Evolutionary conservation across 805 yeast species (phyloP), one percentile per base, ranked within the genome.

Genomic region (Suhomyces prunicola): DNA sequence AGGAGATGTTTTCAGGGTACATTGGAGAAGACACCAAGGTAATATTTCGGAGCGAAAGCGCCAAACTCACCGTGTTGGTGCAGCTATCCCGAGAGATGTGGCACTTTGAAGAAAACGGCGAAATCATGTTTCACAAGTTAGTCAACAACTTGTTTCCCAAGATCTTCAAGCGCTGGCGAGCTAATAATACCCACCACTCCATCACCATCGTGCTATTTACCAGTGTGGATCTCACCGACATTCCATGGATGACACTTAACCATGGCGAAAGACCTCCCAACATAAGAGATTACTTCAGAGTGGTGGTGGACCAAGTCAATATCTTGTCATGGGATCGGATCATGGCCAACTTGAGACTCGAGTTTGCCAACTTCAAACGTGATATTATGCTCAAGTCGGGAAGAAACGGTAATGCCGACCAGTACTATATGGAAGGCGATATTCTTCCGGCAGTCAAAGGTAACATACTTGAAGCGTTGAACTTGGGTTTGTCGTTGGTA

Each of bases 101-200:
- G 96, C 90, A 91, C 67, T 94, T 94, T 68, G 98, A 94, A 69
- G 97, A 92, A 63, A 88, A 88, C 58, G 99, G 99, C 1, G 97
- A 93, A 64, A 88, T 92, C 50, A 82, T 90, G 82, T 93, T 93
- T 67, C 93, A 92, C 67, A 90, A 91, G 68, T 82, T 94, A 60
- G 90, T 94, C 46, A 92, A 93, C 66, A 88, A 96, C n/a, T 76
- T 93, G 48, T 85, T 94, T 51, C 99, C 99, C 0, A 87, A 86
- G 54, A 86, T 93, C 36, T 90, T 94, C 67, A 85, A 85, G 60
- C 80, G 86, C 54, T 94, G 98, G 98, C 81, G 90, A 57, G 86
- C 86, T 33, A 79, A 85, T 54, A 93, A 88, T 19, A 87, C 97
- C 1, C 96, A 92, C 63, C 99, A 94, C 70, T 78, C 91, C 19